Evolutionary conservation across 208 protist species (phyloP), one percentile per base, ranked within the genome.

Genomic region (Crithidia acanthocephali): DNA sequence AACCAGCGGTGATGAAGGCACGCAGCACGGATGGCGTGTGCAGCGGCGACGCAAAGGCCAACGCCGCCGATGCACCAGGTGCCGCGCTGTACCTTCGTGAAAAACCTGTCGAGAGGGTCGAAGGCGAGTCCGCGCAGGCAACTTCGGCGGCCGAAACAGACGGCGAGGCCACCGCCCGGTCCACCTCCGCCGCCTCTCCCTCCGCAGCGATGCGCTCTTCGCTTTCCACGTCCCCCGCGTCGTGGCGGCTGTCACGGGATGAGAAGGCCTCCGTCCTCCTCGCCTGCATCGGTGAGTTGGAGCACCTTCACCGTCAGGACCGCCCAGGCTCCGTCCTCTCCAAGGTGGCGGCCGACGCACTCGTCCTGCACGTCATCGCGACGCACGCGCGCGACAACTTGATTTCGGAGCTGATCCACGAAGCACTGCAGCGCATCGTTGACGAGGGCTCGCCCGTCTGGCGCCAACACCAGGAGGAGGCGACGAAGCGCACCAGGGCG

Each of bases 311-410:
- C 18, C 75, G 80, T 6, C 78, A 81, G 65, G 79, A 88, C 51
- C 75, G 87, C 11, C 80, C 86, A 5, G 77, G 72, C 40, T 85
- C 77, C 42, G 84, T 94, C n/a, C 66, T 68, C 28, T 80, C 79
- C 47, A 74, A 76, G 27, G 42, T 74, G 28, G 82, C 81, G 0
- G 87, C 88, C 16, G 84, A 92, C 64, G 63, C 72, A 2, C 86
- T 94, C 22, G 91, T 96, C 32, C 70, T 84, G n/a, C 75, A 96
- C 68, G 88, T 96, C 25, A 72, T 96, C 23, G 81, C 85, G 16
- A 78, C 80, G 0, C 91, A 96, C 72, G 79, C 83, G 6, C 72
- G 87, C 55, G 91, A 94, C 58, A 90, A 88, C 35, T 32, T 92
- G 6, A 57, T 96, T 8, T 72, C 86, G 1, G 88, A 94, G 60